Evolutionary conservation across 2,329 filamentous ascomycete species (phyloP), one percentile per base, ranked within the genome.

Genomic region (Triangularia setosa): DNA sequence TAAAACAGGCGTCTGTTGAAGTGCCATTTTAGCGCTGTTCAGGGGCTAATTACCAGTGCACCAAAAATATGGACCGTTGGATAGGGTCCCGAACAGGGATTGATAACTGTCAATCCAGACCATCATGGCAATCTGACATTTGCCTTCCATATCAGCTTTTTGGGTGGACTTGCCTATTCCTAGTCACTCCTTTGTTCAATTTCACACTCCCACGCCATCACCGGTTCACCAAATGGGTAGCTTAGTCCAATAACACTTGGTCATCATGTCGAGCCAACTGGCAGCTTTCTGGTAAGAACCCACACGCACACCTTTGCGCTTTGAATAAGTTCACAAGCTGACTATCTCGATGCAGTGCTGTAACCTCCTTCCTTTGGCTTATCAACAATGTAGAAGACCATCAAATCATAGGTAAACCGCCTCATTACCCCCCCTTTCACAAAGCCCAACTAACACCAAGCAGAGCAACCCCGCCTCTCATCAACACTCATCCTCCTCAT

Each of bases 381-480:
- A 79, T 77, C 2, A 75, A 78, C 65, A 80, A 77, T 6, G 71
- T 83, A 12, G 78, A 83, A 64, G 77, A 77, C 44, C 81, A 84
- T 68, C 80, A 79, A 21, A 73, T 84, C 61, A 79, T 81, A 66
- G 80, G 83, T 83, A 72, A 62, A 73, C 67, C 16, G 54, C 21
- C 23, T 8, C 18, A n/a, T n/a, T n/a, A n/a, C n/a, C n/a, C n/a
- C n/a, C 52, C 16, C n/a, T 35, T 6, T 18, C 33, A 27, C 1
- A 4, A 14, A 21, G 6, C 11, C 21, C 21, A 16, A 9, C 25
- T 58, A 28, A 35, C 35, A 12, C 21, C 7, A 35, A 33, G 44
- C 65, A 84, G 83, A 82, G 68, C 78, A 79, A 52, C 82, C 82
- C 0, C 78, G 80, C 12, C 73, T 83, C 21, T 85, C 82, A 21